Conservation (phyloP, 139 green algal species). For the Parachlorella kessleri region DNA sequence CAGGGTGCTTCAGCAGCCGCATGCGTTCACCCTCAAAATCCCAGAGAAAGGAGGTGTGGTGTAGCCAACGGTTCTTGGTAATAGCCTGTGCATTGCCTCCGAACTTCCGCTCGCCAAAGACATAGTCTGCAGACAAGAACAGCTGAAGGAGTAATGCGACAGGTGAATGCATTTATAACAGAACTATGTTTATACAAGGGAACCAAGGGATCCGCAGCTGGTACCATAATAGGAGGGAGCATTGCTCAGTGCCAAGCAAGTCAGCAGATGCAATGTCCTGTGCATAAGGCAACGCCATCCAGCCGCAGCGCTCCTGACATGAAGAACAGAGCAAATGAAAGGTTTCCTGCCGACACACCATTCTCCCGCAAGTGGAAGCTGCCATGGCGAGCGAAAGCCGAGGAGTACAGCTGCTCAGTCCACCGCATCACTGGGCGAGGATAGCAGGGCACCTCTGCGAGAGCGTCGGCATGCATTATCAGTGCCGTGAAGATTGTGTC, state of each 20-base stretch:
- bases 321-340: too few relatives aligned
- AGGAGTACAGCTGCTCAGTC: slow-evolving; percentile 79
- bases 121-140: slow-evolving; percentile 88
- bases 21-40: slow-evolving; percentile 82
- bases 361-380: slow-evolving; percentile 77
- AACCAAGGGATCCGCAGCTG: too few relatives aligned
- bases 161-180: too few relatives aligned
- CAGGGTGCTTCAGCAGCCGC: slow-evolving; percentile 76
- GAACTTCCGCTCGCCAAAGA: slow-evolving; percentile 89
- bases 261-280: too few relatives aligned
- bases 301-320: too few relatives aligned
- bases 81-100: slow-evolving; percentile 98
- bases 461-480: slow-evolving; percentile 41
- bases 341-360: slow-evolving; percentile 66
- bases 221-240: too few relatives aligned
- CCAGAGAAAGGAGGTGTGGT: slow-evolving; percentile 99
- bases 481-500: slow-evolving; percentile 72
- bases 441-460: slow-evolving; percentile 72
- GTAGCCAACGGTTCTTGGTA: slow-evolving; percentile 86
- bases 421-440: slow-evolving; percentile 93
- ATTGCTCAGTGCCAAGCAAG: too few relatives aligned
- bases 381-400: slow-evolving; percentile 66
- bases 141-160: too few relatives aligned
- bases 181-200: too few relatives aligned
- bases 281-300: too few relatives aligned